Base-by-base conservation (phyloP, 805 yeast genomes). In the Candida hispaniensis region DNA sequence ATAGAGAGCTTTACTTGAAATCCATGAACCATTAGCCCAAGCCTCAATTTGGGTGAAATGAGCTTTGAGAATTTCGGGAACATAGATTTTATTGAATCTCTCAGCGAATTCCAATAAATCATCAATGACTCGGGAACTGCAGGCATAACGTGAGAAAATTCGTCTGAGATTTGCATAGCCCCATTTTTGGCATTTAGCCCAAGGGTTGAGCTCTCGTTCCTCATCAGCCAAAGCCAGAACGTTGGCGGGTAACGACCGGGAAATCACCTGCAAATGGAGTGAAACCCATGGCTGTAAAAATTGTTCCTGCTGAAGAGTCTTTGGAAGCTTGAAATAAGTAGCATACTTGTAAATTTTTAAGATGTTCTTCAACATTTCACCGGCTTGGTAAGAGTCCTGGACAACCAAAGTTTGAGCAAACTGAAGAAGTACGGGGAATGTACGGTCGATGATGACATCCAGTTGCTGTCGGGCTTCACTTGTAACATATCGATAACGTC, bases 111-210 rank as follows among this genome's bases (percentile, higher is more conserved):
- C 69, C n/a, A 61, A 64, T 48, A 81, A 80, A 18, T 15, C 47
- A 17, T 72, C 34, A 60, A 45, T 38, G 18, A 45, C 41, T 3
- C 38, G 39, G 6, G 42, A 34, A 23, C 35, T 30, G 15, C 42
- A 20, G 20, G 54, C 12, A 62, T 44, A 14, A 36, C 41, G 47
- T 88, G 67, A 35, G 67, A 67, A 48, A 80, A 80, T 15, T 25
- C 30, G 30, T 19, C 26, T 26, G 16, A 34, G 25, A 26, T 26
- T 83, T 14, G 82, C 83, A 49, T 74, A 75, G 1, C 93, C 72
- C 96, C 97, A 88, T 55, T 88, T 91, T 60, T 69, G 86, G 46
- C 73, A 70, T 58, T 73, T 88, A 51, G 63, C 75, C 78, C 78
- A 79, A 30, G 73, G 76, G 46, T 69, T 62, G 13, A 57, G 45